phyloP scores from a whole-genome alignment of 352 stramenopile species.

The Blastocystis hominis region DNA sequence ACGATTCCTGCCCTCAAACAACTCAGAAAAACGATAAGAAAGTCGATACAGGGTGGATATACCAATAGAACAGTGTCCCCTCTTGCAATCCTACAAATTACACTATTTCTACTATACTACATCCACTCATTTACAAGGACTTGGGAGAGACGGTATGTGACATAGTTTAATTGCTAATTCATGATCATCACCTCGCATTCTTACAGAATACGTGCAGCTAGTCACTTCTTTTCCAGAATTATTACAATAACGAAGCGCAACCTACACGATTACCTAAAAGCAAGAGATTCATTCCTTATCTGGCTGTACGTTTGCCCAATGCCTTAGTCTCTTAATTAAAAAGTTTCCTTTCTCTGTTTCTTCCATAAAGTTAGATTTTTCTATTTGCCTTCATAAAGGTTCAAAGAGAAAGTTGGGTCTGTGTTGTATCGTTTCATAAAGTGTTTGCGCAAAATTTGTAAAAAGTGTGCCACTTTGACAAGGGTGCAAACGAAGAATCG shows the following conservation, averaged over 20 bases:
- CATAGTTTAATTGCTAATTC: background rate
- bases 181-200: background rate
- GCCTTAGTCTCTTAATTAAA: background rate
- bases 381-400: too few species aligned
- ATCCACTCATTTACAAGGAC: background rate
- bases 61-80: conserved; percentile 83
- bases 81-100: background rate
- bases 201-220: background rate
- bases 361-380: background rate
- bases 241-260: background rate
- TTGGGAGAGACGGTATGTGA: background rate
- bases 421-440: too few species aligned
- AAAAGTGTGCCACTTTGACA: too few species aligned
- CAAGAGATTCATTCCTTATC: background rate
- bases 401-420: too few species aligned
- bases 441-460: too few species aligned
- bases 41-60: conserved; percentile 89
- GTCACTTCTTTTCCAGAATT: background rate
- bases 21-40: conserved; percentile 89
- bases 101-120: background rate
- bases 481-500: too few species aligned
- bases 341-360: background rate
- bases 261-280: background rate
- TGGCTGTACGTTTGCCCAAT: background rate
- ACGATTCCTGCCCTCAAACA: conserved; percentile 86